Evolutionary conservation across 1,284 basidiomycete genomes (phyloP), one percentile per base, ranked within the genome.

Genomic region (Pseudozyma sp.): DNA sequence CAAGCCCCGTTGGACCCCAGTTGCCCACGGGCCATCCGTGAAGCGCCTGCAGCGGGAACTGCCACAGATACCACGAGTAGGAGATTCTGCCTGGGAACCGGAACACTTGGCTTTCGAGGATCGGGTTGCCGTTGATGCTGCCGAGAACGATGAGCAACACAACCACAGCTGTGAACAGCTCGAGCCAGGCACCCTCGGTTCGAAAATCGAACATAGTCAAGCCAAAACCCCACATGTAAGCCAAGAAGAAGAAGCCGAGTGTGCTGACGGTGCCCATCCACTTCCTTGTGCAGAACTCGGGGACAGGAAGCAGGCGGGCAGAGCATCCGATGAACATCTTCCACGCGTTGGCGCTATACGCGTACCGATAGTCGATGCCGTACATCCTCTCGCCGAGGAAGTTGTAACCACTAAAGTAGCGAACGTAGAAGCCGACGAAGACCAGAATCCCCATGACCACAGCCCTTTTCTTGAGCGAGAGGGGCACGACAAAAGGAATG

Each of bases 271-370:
- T 48, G 19, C 68, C 61, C 29, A 61, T 35, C 61, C 61, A 65
- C 29, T 42, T 48, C 16, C 40, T 33, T 4, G 58, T 64, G 17
- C 29, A 35, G 48, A 61, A n/a, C 34, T 49, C 49, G 11, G 68
- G 62, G 1, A 65, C 30, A 9, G 68, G 62, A 9, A 70, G 42
- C 24, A 70, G 19, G 3, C 68, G 55, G 9, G 57, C 61, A 14
- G 68, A 44, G 47, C 61, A 70, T 5, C 68, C 68, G 46, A 70
- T 59, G 37, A 70, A 65, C 68, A 65, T 70, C 45, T 70, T 65
- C 52, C 52, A 70, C 0, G 62, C 68, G 17, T 70, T 70, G 45
- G 61, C 53, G 7, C n/a, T 35, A 51, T 55, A 68, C 13, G 67
- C 54, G 17, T 68, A 68, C 34, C 67, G 60, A 42, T 68, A 68